Evolutionary conservation across 176 grass and related monocot species (phyloP).

Genomic region (Carex myosuroides): DNA sequence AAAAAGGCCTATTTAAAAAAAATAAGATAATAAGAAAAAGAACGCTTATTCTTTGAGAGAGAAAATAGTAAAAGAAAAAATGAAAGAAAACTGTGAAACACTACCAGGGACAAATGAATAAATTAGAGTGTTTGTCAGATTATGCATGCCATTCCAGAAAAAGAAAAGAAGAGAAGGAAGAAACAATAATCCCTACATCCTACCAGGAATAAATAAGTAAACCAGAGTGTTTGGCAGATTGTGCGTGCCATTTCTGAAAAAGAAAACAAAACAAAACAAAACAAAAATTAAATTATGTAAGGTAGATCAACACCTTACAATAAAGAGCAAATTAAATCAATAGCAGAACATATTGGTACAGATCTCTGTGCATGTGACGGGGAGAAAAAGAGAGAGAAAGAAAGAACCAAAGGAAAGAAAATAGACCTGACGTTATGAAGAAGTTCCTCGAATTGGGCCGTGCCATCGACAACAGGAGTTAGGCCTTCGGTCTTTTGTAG

Average conservation of each 20-base stretch:
- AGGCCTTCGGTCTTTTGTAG: slow-evolving; percentile 49
- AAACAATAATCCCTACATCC: slow-evolving; percentile 19
- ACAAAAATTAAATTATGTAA: neutral
- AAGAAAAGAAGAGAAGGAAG: neutral
- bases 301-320: neutral
- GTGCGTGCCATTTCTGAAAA: slow-evolving; percentile 88
- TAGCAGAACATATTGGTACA: neutral
- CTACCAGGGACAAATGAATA: slow-evolving; percentile 85
- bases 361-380: neutral
- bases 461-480: slow-evolving; percentile 50
- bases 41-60: neutral
- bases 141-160: slow-evolving; percentile 68
- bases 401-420: neutral
- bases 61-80: neutral
- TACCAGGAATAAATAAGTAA: slow-evolving; percentile 95
- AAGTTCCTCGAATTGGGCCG: slow-evolving; percentile 52
- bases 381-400: neutral
- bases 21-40: neutral
- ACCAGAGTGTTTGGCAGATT: slow-evolving; percentile 57
- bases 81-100: slow-evolving; percentile 10
- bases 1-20: slow-evolving; percentile 62
- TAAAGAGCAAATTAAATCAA: neutral
- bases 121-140: slow-evolving; percentile 52
- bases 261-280: neutral
- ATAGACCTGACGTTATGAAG: slow-evolving; percentile 58